Conservation (phyloP, 192 early-diverging fungal species). For the Coemansia sp. region DNA sequence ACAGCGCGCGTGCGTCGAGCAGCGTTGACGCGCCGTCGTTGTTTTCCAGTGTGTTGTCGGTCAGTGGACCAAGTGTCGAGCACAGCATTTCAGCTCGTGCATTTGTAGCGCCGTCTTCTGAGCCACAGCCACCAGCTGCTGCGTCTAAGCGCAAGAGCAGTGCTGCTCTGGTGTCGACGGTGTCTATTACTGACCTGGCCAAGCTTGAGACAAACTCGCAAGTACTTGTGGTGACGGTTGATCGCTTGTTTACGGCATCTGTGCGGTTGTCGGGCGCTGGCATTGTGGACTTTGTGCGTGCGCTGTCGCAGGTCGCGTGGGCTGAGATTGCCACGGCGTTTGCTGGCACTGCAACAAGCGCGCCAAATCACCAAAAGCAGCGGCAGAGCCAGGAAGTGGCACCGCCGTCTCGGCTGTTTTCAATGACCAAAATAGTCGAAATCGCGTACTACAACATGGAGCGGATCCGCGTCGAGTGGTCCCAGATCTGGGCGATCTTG, state of each 20-base stretch:
- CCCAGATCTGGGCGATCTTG: conserved; percentile 83
- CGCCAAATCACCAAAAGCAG: not conserved
- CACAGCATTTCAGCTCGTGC: conserved; percentile 48
- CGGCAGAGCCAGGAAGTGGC: not conserved
- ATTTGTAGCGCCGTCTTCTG: conserved; percentile 36
- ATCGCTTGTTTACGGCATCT: conserved; percentile 82
- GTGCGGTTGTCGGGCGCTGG: conserved; percentile 75
- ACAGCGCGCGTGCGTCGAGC: conserved; percentile 9
- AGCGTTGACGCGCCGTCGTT: conserved; percentile 7
- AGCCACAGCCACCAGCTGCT: not conserved
- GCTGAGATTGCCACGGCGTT: conserved; percentile 69
- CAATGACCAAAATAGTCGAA: conserved; percentile 92
- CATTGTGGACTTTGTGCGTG: conserved; percentile 87
- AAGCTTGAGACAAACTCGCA: conserved; percentile 68
- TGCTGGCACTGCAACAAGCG: not conserved
- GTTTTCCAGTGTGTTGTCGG: conserved; percentile 25
- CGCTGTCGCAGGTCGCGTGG: conserved; percentile 82
- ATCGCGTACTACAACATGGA: conserved; percentile 97
- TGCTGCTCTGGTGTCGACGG: conserved; percentile 69
- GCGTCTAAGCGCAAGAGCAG: conserved; percentile 27
- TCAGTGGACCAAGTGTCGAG: conserved; percentile 7
- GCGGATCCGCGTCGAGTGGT: conserved; percentile 94
- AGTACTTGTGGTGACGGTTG: conserved; percentile 74
- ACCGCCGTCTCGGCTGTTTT: conserved; percentile 77
- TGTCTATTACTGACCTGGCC: conserved; percentile 65